phyloP scores from a whole-genome alignment of 1,284 basidiomycete genomes.

The Amylostereum areolatum region DNA sequence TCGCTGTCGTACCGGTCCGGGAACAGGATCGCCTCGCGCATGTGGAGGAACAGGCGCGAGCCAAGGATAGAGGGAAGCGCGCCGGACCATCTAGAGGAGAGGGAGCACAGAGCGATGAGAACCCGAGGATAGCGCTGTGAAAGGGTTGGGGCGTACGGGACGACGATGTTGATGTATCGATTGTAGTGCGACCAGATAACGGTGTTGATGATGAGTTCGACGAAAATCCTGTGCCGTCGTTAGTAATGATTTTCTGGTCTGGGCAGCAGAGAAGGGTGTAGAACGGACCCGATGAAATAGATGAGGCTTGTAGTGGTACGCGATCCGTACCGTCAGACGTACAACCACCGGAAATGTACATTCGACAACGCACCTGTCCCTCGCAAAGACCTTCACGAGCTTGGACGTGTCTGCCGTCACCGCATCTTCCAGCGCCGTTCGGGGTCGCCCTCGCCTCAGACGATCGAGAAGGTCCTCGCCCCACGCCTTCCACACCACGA shows the following conservation, averaged over 20 bases:
- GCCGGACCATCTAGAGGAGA: slow-evolving; percentile 17
- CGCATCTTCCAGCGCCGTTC: not conserved
- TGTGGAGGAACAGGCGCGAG: slow-evolving; percentile 12
- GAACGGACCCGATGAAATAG: slow-evolving; percentile 15
- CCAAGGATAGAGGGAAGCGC: slow-evolving; percentile 17
- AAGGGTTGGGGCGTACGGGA: slow-evolving; percentile 17
- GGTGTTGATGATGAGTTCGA: slow-evolving; percentile 16
- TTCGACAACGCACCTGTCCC: slow-evolving; percentile 12
- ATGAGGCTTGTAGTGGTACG: slow-evolving; percentile 11
- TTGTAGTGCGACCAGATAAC: slow-evolving; percentile 19
- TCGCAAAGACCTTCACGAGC: slow-evolving; percentile 9
- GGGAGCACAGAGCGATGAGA: not conserved
- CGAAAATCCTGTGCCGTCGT: slow-evolving; percentile 15
- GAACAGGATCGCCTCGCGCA: slow-evolving; percentile 6
- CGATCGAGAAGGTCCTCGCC: not conserved
- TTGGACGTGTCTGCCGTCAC: slow-evolving; percentile 4
- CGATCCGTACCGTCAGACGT: not conserved
- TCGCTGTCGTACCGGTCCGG: not conserved
- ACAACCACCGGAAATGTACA: not conserved
- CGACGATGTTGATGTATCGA: slow-evolving; percentile 19
- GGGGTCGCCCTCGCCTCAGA: not conserved
- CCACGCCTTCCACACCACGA: slow-evolving; percentile 20
- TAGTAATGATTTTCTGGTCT: slow-evolving; percentile 4
- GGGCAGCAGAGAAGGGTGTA: not conserved
- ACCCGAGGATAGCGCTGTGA: not conserved